Base-by-base conservation (phyloP, 1,284 basidiomycete genomes). In the Mycosarcoma mackinlayi region DNA sequence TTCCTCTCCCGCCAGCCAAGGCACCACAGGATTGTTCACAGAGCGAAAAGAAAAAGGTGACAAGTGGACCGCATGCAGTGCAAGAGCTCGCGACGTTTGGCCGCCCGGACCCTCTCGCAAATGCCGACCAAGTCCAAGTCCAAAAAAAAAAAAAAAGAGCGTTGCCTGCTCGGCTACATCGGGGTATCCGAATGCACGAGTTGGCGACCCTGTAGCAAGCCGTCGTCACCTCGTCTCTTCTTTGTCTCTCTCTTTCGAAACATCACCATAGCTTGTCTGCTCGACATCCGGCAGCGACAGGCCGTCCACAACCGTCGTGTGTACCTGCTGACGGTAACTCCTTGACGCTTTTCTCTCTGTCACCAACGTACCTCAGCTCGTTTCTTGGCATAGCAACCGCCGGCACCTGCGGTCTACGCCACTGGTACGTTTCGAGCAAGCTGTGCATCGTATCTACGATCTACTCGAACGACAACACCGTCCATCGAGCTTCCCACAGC, bases 251-350 rank as follows among this genome's bases (percentile, higher is more conserved):
- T 31, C 28, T 31, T 28, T 27, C 42, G 10, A 37, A n/a, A 38
- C 52, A 59, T 34, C 63, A 58, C 51, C 55, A 53, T 50, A 24
- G 63, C 52, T 47, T 23, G 63, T 59, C 42, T 52, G 37, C 51
- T 54, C 56, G 50, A 30, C 46, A 44, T 34, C 33, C 41, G 33
- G 55, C 62, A 65, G 56, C 47, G 56, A 59, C 51, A 59, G 33
- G 56, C 52, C 11, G 35, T 23, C 31, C n/a, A n/a, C 39, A 21
- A 44, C 25, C 35, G 41, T 46, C 51, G 21, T 37, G 31, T 25
- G 1, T 40, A n/a, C n/a, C n/a, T n/a, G n/a, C n/a, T 35, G 34
- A 40, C 53, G 51, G 35, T 34, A 42, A 42, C 41, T 27, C 9
- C 14, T 40, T 14, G 40, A 31, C 34, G 40, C 21, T 33, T 33